Evolutionary conservation across 2,329 filamentous ascomycete genomes (phyloP).

Genomic region (Aspergillus niger): DNA sequence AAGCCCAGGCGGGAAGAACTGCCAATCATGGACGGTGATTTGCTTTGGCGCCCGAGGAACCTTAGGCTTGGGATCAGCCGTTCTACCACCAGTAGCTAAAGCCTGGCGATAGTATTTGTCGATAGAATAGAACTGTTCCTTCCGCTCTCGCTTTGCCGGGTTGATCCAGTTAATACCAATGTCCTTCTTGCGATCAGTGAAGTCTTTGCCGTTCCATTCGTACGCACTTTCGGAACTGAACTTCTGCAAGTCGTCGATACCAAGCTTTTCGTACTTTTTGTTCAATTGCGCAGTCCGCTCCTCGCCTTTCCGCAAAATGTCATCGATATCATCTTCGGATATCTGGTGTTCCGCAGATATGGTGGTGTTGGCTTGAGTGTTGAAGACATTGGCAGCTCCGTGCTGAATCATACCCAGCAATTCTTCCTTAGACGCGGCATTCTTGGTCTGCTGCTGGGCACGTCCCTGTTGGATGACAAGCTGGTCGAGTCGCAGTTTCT

Average conservation of each 20-base stretch:
- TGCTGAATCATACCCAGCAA: constrained; percentile 98
- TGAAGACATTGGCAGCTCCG: constrained; percentile 92
- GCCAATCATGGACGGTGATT: constrained; percentile 88
- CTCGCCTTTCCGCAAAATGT: constrained; percentile 82
- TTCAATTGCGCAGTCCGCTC: constrained; percentile 86
- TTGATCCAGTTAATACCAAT: constrained; percentile 97
- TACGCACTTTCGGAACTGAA: constrained; percentile 97
- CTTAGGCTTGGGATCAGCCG: constrained; percentile 86
- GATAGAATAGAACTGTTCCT: constrained; percentile 97
- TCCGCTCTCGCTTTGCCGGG: constrained; percentile 95
- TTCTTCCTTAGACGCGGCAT: constrained; percentile 92
- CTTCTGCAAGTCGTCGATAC: constrained; percentile 95
- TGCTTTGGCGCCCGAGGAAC: constrained; percentile 95
- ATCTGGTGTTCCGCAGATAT: constrained; percentile 64
- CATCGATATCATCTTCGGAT: constrained; percentile 88
- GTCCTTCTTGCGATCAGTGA: constrained; percentile 87
- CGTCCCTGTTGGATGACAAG: constrained; percentile 97
- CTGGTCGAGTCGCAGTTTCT: constrained; percentile 94
- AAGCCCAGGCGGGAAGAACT: constrained; percentile 87
- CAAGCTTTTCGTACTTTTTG: constrained; percentile 92
- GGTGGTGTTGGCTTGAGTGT: constrained; percentile 65
- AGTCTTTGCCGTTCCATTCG: constrained; percentile 98
- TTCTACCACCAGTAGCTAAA: constrained; percentile 75
- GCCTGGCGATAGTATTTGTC: constrained; percentile 97
- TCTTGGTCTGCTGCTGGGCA: constrained; percentile 85